Evolutionary conservation across 2,329 filamentous ascomycete genomes (phyloP).

Genomic region (Ophiocordyceps robertsii): DNA sequence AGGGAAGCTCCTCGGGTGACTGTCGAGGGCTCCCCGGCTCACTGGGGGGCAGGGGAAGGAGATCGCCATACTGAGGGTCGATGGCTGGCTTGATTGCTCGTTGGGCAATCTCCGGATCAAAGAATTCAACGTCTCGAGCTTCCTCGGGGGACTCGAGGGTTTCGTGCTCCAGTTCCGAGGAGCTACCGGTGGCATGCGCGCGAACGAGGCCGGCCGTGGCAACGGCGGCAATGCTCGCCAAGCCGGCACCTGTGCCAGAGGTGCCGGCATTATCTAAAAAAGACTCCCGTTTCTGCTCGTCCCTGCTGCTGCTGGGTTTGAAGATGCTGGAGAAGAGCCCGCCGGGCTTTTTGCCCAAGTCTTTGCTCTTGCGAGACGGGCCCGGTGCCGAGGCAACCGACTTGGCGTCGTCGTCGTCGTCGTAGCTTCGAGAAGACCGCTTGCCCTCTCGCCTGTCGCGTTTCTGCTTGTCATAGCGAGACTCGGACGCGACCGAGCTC

Average conservation of each 20-base stretch:
- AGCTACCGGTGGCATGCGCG: constrained; percentile 32
- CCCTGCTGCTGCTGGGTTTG: constrained; percentile 22
- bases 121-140: constrained; percentile 18
- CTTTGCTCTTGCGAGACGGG: constrained; percentile 21
- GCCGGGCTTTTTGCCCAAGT: constrained; percentile 24
- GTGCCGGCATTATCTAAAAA: constrained; percentile 63
- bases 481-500: constrained; percentile 35
- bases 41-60: constrained; percentile 51
- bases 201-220: constrained; percentile 24
- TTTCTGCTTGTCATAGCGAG: constrained; percentile 17
- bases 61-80: constrained; percentile 51
- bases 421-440: constrained; percentile 21
- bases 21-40: constrained; percentile 34
- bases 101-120: constrained; percentile 45
- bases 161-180: constrained; percentile 22
- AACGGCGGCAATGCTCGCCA: constrained; percentile 35
- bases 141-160: constrained; percentile 9
- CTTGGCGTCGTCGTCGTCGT: constrained; percentile 31
- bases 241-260: constrained; percentile 56
- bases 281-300: constrained; percentile 36
- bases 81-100: constrained; percentile 50
- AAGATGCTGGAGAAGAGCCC: constrained; percentile 36
- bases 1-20: constrained; percentile 28
- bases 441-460: constrained; percentile 18
- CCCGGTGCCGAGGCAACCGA: constrained; percentile 17